These are phyloP conservation scores for Ophiocordyceps camponoti-leonardi DNA, from an alignment of 2,329 filamentous ascomycete genomes.

Conservation along the genomic window DNA sequence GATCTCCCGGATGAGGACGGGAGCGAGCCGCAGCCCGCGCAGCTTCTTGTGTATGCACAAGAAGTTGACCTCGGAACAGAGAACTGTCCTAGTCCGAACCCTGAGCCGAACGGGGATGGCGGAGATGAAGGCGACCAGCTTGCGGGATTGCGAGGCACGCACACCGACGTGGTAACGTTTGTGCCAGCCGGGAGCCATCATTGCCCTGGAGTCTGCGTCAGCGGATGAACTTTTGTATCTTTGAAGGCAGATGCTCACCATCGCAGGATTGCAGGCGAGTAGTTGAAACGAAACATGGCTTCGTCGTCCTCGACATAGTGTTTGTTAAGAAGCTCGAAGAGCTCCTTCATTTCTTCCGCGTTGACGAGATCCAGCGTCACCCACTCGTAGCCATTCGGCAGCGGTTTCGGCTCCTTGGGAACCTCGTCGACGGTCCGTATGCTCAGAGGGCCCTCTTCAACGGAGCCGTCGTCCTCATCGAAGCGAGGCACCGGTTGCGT, in stretches of 20 bases:
- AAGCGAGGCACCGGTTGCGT: constrained; percentile 91
- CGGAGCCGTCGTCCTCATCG: constrained; percentile 34
- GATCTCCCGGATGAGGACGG: constrained; percentile 94
- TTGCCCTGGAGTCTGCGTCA: constrained; percentile 42
- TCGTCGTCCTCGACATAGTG: constrained; percentile 97
- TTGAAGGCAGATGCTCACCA: constrained; percentile 39
- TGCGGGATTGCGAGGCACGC: constrained; percentile 63
- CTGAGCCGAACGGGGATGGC: constrained; percentile 75
- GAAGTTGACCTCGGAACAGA: constrained; percentile 91
- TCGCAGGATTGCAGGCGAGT: constrained; percentile 72
- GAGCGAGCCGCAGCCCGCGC: constrained; percentile 77
- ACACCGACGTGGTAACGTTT: constrained; percentile 93
- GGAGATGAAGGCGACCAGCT: constrained; percentile 89
- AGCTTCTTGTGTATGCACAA: constrained; percentile 97
- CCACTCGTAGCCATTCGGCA: constrained; percentile 86
- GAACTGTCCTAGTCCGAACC: constrained; percentile 58
- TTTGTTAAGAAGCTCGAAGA: constrained; percentile 77
- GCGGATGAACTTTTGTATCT: background rate
- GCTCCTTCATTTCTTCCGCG: constrained; percentile 65
- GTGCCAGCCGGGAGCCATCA: constrained; percentile 88
- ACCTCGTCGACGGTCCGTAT: constrained; percentile 64
- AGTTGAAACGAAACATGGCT: constrained; percentile 95
- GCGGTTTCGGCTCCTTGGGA: constrained; percentile 54
- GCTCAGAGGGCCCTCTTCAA: constrained; percentile 71
- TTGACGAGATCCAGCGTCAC: constrained; percentile 73